Conservation (phyloP, 2,329 filamentous ascomycete species). For the Aspergillus melleus region DNA sequence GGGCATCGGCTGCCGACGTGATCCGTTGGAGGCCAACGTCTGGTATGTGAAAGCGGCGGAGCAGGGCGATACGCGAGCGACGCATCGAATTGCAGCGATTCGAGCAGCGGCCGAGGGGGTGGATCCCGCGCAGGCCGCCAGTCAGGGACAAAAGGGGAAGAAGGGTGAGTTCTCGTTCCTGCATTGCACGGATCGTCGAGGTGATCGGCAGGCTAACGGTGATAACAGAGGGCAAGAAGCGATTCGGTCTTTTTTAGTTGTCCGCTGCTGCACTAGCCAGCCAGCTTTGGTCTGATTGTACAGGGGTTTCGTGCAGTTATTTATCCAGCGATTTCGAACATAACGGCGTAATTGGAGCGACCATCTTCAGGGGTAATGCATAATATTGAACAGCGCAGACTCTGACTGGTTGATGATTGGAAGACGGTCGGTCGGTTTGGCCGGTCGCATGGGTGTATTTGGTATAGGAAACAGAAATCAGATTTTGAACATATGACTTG, state of each 20-base stretch:
- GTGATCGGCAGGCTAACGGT: not conserved
- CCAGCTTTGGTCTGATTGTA: not conserved
- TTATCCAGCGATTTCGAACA: not conserved
- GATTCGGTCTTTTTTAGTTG: conserved; percentile 10
- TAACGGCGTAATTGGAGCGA: not conserved
- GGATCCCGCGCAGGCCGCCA: conserved; percentile 31
- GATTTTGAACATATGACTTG: not conserved
- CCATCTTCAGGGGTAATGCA: not conserved
- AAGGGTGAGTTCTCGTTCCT: conserved; percentile 6
- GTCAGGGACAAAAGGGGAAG: conserved; percentile 14
- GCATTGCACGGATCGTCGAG: not conserved
- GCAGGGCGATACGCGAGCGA: conserved; percentile 84
- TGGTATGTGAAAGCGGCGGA: conserved; percentile 98
- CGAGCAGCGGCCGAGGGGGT: conserved; percentile 71
- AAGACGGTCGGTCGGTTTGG: not conserved
- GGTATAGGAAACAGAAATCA: not conserved
- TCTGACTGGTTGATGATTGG: not conserved
- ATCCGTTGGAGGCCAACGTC: conserved; percentile 94
- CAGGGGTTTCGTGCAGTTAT: not conserved
- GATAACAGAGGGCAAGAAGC: conserved; percentile 10
- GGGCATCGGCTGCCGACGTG: conserved; percentile 92
- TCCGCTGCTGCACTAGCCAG: not conserved
- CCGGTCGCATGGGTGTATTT: not conserved
- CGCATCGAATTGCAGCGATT: conserved; percentile 82
- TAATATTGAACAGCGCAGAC: not conserved